Conservation (phyloP, 306 rosid genomes). For the Quercus agrifolia region DNA sequence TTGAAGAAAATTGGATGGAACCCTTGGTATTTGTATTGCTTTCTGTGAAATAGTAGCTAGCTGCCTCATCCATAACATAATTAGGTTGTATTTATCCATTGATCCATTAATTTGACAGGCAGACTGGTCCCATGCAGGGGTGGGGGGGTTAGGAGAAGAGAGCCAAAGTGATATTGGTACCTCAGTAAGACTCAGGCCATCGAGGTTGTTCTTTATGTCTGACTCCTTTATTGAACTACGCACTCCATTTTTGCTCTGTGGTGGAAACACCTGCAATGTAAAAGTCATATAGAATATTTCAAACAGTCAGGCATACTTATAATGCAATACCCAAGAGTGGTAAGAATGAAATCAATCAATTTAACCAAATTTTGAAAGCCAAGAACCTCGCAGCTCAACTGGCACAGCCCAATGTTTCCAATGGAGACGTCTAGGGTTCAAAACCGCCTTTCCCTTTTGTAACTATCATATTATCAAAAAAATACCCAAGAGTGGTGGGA, state of each 20-base stretch:
- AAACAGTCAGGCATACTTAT: background rate
- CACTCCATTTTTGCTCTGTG: conserved; percentile 40
- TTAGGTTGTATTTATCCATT: too few relatives aligned
- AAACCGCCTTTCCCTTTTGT: too few relatives aligned
- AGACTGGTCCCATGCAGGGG: background rate
- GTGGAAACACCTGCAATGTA: conserved; percentile 54
- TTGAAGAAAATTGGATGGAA: too few relatives aligned
- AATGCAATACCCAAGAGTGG: background rate
- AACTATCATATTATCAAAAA: too few relatives aligned
- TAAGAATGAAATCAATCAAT: background rate
- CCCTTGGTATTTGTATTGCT: too few relatives aligned
- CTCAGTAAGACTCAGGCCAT: conserved; percentile 48
- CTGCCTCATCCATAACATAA: too few relatives aligned
- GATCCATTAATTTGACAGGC: background rate
- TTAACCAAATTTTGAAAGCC: too few relatives aligned
- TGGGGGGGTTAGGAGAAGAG: too few relatives aligned
- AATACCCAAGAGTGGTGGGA: background rate
- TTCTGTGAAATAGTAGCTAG: too few relatives aligned
- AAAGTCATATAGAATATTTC: background rate
- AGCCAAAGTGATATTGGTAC: conserved; percentile 19
- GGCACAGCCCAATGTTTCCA: too few relatives aligned
- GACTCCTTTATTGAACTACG: conserved; percentile 40
- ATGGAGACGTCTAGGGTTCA: too few relatives aligned
- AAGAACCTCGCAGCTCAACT: too few relatives aligned
- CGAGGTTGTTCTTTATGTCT: conserved; percentile 54